phyloP scores from a whole-genome alignment of 2,329 filamentous ascomycete genomes.

The Fusarium sp. region DNA sequence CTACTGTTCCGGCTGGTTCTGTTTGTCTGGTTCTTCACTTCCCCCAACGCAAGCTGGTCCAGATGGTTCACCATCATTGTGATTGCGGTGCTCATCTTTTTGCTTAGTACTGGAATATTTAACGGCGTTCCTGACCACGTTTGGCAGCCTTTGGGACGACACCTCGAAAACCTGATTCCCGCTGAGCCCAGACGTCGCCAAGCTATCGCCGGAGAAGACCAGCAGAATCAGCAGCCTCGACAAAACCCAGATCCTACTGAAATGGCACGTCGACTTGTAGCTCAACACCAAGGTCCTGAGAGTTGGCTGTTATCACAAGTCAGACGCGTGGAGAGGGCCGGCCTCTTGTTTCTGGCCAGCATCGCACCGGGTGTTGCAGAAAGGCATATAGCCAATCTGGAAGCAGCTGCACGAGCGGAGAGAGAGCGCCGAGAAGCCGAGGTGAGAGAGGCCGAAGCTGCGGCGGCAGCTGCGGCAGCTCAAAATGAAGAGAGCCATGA shows the following conservation, averaged over 20 bases:
- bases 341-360: conserved; percentile 71
- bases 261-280: conserved; percentile 64
- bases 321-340: conserved; percentile 66
- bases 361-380: conserved; percentile 73
- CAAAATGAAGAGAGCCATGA: conserved; percentile 35
- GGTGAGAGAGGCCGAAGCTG: conserved; percentile 48
- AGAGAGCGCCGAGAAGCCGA: conserved; percentile 54
- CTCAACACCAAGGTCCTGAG: conserved; percentile 44
- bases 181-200: conserved; percentile 50
- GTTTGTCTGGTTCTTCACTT: conserved; percentile 73
- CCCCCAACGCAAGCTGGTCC: conserved; percentile 65
- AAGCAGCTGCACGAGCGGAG: conserved; percentile 60
- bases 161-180: conserved; percentile 68
- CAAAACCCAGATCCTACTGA: conserved; percentile 57
- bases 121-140: conserved; percentile 64
- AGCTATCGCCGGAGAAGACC: conserved; percentile 31
- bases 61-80: conserved; percentile 65
- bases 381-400: conserved; percentile 68
- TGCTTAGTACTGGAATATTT: conserved; percentile 68
- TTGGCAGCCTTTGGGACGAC: conserved; percentile 65
- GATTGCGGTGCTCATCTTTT: conserved; percentile 64
- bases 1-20: conserved; percentile 64
- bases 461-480: conserved; percentile 40
- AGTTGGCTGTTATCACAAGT: conserved; percentile 53
- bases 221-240: conserved; percentile 36